Conservation (phyloP, 106 monocot genomes). For the Dendrobium nobile region DNA sequence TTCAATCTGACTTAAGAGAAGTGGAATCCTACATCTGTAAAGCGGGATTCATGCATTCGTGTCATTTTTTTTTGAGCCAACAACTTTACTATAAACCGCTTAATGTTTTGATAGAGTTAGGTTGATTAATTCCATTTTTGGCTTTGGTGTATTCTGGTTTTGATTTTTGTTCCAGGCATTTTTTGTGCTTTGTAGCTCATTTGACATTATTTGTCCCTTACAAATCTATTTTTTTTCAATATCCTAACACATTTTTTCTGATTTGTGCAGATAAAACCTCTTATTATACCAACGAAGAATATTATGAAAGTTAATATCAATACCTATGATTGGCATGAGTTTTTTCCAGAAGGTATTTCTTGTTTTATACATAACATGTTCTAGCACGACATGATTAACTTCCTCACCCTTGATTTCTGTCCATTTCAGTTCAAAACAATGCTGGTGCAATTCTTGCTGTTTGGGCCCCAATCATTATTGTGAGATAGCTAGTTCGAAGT, state of each 20-base stretch:
- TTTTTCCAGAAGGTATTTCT: slow-evolving; percentile 66
- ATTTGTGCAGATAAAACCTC: slow-evolving; percentile 63
- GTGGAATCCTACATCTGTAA: too few species aligned
- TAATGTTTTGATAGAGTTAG: too few species aligned
- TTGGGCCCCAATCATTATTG: slow-evolving; percentile 71
- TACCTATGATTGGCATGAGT: slow-evolving; percentile 68
- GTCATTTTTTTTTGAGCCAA: too few species aligned
- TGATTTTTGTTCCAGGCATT: background rate
- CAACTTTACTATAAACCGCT: too few species aligned
- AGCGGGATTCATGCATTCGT: too few species aligned
- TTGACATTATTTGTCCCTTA: background rate
- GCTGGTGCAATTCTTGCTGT: slow-evolving; percentile 72
- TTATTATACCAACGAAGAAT: slow-evolving; percentile 60
- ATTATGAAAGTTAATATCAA: slow-evolving; percentile 59
- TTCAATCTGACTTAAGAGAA: too few species aligned
- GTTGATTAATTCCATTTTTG: too few species aligned
- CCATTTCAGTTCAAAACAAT: slow-evolving; percentile 52
- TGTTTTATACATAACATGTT: background rate
- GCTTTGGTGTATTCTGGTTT: background rate
- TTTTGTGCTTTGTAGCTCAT: background rate
- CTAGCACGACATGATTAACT: background rate
- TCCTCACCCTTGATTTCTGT: background rate
- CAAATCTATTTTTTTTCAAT: background rate
- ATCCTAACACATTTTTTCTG: background rate
- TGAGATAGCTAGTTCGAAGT: slow-evolving; percentile 16